These are phyloP conservation scores for Camellia granthamiana DNA, from an alignment of 148 eudicot species.

Conservation along the genomic window DNA sequence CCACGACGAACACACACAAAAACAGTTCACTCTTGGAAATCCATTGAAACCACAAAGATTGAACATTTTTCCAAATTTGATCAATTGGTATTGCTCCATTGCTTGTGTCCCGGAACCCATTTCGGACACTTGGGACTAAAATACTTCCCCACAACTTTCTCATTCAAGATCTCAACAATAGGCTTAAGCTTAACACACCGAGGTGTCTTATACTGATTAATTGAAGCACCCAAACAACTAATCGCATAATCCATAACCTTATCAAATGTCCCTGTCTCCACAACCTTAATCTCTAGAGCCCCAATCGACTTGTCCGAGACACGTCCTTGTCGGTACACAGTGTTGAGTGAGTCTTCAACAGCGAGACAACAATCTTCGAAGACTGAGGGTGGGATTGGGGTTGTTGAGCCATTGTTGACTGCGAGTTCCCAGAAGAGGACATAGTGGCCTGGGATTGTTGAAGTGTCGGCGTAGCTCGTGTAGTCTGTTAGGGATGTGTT, in stretches of 20 bases:
- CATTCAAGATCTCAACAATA: conserved; percentile 72
- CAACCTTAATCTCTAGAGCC: conserved; percentile 65
- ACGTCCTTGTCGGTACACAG: conserved; percentile 72
- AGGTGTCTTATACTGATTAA: conserved; percentile 92
- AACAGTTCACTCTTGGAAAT: conserved; percentile 11
- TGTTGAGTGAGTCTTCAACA: conserved; percentile 65
- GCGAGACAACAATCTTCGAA: conserved; percentile 70
- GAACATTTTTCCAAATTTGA: background rate
- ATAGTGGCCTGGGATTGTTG: conserved; percentile 66
- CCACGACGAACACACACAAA: conserved; percentile 24
- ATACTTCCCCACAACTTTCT: conserved; percentile 52
- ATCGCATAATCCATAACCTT: conserved; percentile 80
- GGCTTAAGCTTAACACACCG: conserved; percentile 85
- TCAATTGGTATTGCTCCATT: conserved; percentile 61
- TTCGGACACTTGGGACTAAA: conserved; percentile 92
- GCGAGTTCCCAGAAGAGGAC: conserved; percentile 72
- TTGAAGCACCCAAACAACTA: conserved; percentile 80
- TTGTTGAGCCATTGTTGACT: conserved; percentile 30
- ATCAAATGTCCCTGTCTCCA: conserved; percentile 65
- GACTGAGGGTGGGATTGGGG: conserved; percentile 50
- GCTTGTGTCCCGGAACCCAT: conserved; percentile 79
- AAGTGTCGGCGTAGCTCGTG: conserved; percentile 67
- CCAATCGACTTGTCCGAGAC: conserved; percentile 78
- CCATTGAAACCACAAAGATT: background rate
- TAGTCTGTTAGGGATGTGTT: conserved; percentile 53